Conservation (phyloP, 805 yeast genomes). For the Maudiozyma barnettii region DNA sequence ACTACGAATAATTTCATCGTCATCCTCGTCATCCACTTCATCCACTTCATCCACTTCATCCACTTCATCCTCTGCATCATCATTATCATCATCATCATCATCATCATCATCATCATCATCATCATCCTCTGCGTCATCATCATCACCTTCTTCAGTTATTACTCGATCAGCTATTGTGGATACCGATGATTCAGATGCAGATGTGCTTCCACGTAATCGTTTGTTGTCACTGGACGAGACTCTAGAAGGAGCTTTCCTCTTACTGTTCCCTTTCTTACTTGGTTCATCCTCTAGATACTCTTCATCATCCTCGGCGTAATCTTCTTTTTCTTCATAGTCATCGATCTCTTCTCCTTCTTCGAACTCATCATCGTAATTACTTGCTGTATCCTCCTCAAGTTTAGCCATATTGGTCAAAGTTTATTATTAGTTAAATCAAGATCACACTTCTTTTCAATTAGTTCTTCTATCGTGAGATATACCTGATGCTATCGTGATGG, state of each 20-base stretch:
- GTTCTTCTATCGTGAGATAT: too few species aligned
- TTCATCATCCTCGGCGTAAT: neutral
- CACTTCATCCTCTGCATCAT: too few species aligned
- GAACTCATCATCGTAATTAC: neutral
- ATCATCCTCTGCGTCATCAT: neutral
- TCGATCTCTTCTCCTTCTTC: neutral
- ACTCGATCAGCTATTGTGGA: neutral
- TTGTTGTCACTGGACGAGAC: neutral
- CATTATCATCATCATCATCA: too few species aligned
- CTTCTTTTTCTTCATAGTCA: neutral
- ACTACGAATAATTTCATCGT: slow-evolving; percentile 6
- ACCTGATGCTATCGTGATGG: too few species aligned
- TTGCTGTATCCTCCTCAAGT: neutral
- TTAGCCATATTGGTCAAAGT: neutral
- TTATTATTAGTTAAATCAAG: neutral
- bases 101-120: too few species aligned
- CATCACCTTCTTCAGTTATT: neutral
- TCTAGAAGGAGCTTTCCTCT: neutral
- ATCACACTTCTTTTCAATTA: too few species aligned
- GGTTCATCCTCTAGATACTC: neutral
- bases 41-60: neutral
- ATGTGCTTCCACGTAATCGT: neutral
- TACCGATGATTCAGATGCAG: neutral
- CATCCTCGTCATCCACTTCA: neutral
- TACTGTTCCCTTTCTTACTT: neutral